These are phyloP conservation scores for Rhodosporidiobolus sp. DNA, from an alignment of 768 basidiomycete species.

Conservation along the genomic window DNA sequence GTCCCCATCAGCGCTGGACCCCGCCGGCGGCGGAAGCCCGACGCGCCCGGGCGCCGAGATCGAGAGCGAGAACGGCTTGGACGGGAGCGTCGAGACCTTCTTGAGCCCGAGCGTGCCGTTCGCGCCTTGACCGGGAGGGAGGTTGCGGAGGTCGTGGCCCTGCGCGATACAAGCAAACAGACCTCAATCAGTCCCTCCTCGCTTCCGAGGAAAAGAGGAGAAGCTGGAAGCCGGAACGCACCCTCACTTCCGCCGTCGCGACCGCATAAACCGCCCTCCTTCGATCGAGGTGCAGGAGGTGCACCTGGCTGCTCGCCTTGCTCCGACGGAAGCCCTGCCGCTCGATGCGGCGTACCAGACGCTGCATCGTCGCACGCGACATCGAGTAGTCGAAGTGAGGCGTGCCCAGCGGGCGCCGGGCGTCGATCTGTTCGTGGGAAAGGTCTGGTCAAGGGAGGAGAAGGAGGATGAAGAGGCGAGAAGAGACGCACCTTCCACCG, in stretches of 20 bases:
- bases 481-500: conserved; percentile 12
- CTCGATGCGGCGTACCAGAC: not conserved
- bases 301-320: conserved; percentile 10
- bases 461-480: no score
- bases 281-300: conserved; percentile 23
- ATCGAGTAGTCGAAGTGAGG: not conserved
- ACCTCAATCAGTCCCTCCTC: no score
- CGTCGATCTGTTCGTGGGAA: not conserved
- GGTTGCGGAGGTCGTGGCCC: conserved; percentile 18
- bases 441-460: not conserved
- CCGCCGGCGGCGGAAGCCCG: not conserved
- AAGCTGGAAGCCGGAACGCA: not conserved
- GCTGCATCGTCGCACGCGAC: not conserved
- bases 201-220: not conserved
- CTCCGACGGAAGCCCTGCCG: not conserved
- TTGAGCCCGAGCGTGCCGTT: conserved; percentile 24
- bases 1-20: no score
- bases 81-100: conserved; percentile 23
- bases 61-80: conserved; percentile 31
- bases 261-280: conserved; percentile 14
- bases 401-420: not conserved
- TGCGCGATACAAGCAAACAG: not conserved
- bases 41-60: not conserved
- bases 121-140: not conserved
- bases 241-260: conserved; percentile 16